Evolutionary conservation across 495 filamentous ascomycete genomes (phyloP).

Genomic region (Neurospora sp.): DNA sequence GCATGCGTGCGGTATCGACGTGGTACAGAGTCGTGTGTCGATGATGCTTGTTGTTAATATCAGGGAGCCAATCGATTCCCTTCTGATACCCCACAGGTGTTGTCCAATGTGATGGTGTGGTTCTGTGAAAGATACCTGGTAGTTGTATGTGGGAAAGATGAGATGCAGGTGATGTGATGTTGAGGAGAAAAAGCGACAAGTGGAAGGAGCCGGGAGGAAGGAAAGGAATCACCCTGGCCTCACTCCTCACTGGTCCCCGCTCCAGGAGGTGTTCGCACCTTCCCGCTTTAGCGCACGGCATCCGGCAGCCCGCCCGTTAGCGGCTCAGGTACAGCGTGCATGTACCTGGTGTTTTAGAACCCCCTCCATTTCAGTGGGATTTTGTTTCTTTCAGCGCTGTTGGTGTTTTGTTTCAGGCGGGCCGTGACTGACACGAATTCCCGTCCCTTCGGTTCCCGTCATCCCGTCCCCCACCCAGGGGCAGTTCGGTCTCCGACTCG

Average conservation of each 20-base stretch:
- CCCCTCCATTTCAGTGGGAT: neutral
- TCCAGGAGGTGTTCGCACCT: conserved; percentile 9
- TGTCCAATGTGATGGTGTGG: neutral
- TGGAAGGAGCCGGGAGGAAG: neutral
- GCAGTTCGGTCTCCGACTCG: neutral
- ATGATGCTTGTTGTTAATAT: neutral
- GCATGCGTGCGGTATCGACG: neutral
- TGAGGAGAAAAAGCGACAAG: neutral
- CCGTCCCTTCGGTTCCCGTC: neutral
- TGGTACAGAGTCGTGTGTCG: neutral
- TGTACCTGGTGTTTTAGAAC: neutral
- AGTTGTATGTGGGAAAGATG: neutral
- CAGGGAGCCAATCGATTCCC: neutral
- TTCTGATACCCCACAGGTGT: neutral
- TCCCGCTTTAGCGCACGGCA: conserved; percentile 12
- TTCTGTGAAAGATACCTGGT: neutral
- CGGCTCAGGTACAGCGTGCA: neutral
- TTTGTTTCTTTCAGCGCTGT: neutral
- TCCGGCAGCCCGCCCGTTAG: neutral
- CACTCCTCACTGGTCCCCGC: conserved; percentile 5
- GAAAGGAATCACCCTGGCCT: neutral
- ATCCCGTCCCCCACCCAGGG: neutral
- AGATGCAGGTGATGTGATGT: neutral
- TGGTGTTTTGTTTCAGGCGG: neutral
- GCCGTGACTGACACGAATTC: neutral